Evolutionary conservation across 192 early-diverging fungal species (phyloP), one percentile per base, ranked within the genome.

Genomic region (Umbelopsis sp.): DNA sequence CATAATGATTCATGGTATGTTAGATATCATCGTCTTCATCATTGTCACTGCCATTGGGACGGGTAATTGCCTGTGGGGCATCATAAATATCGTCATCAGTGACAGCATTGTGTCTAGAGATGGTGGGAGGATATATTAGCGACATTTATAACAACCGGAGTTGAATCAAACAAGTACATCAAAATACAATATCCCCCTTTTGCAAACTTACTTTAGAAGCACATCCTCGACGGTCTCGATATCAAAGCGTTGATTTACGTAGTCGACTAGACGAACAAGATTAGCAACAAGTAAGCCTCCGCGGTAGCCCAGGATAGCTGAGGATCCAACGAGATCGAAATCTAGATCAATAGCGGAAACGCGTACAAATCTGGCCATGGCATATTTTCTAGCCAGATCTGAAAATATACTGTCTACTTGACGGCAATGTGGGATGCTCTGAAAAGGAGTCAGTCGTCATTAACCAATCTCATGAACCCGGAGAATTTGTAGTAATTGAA

Each of bases 261-360:
- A 74, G 34, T 86, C 82, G 16, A 79, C 77, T 44, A 88, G 71
- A 75, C 84, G 79, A 44, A 88, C 85, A 8, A 88, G 69, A 51
- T 88, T 88, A 45, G 84, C 79, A 14, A 88, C 80, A 2, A 88
- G 69, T 2, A 79, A 66, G 4, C 84, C 84, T 50, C 81, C 79
- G 38, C 83, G 77, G 71, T 88, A 88, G 20, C 68, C 84, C n/a
- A 88, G 70, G 4, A 88, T 77, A 17, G 87, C 84, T 24, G 87
- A 85, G 36, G 82, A 85, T 22, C 81, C 87, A 7, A 85, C 80
- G 16, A 84, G 73, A 67, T 88, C 87, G 73, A 88, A 88, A 16
- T 88, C 84, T 20, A 88, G 67, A 31, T 86, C 84, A 12, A 36
- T 45, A 1, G 87, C 84, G 26, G 80, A 77, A 47, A 86, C 78